Base-by-base conservation (phyloP, 257 asterid genomes). In the Gentiana dahurica region DNA sequence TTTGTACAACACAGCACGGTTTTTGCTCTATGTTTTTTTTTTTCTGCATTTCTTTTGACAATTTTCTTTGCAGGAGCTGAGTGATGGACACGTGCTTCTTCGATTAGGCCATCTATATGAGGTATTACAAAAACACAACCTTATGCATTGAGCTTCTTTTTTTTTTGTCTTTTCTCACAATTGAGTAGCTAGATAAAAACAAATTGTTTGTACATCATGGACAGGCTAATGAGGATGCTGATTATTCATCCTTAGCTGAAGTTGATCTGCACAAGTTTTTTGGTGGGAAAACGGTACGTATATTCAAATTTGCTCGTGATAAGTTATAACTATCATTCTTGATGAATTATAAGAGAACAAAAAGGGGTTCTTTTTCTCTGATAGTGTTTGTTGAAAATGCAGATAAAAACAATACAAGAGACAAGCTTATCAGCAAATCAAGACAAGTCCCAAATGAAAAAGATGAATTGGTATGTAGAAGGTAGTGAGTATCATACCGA, bases 51-150 rank as follows among this genome's bases (percentile, higher is more conserved):
- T 45, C 10, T 58, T 32, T 61, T 67, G 65, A 64, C 55, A 15
- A 39, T 35, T 76, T 7, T 12, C 10, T 55, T 62, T 66, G 51
- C 80, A 87, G 94, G 94, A 81, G 66, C 57, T 81, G 75, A 76
- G 47, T 10, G 81, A 81, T 58, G 82, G 84, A 56, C 67, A 64
- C 33, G 85, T 74, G 49, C 92, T 86, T 58, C 69, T 89, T 67
- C 97, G 97, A 63, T 58, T 89, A 67, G 97, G 89, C 4, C 87
- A 89, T 89, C 69, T 86, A 15, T 89, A 83, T 1, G 95, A 89
- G 95, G 97, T 83, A 65, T 62, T 35, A 46, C 54, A 0, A 37
- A 57, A 36, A 46, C 24, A 15, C 24, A 15, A 15, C 15, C 53
- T 35, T 49, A 51, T 56, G 34, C 53, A 34, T 53, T 15, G 24